Evolutionary conservation across 495 filamentous ascomycete species (phyloP), one percentile per base, ranked within the genome.

Genomic region (Cladorrhinum samala): DNA sequence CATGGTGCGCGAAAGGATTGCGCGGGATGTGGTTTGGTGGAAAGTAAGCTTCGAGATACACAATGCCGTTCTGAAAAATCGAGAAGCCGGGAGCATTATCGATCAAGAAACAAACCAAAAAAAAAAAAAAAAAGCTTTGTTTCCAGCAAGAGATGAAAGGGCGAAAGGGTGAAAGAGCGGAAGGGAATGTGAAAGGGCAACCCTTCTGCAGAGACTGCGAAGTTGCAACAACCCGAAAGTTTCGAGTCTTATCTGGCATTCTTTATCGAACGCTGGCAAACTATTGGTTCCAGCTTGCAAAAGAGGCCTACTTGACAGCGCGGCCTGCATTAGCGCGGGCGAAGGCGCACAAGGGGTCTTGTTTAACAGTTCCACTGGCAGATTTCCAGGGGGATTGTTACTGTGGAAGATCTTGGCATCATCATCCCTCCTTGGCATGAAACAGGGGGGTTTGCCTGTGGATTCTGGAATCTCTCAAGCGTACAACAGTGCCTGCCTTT

Each of bases 41-140:
- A 33, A 20, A 39, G 14, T 48, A 49, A 51, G 25, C 36, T 13
- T 45, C 18, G 44, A 24, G 8, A n/a, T n/a, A 9, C 23, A 6
- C 13, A 43, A 17, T 23, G 43, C 45, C 11, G 50, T 33, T 18
- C 33, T 9, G 9, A 55, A 24, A n/a, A 50, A 11, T 1, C 56
- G 33, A 4, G 46, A 27, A 9, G 48, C 20, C 14, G 40, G 25
- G 33, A 55, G 42, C 46, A 46, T 55, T n/a, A n/a, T 33, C 11
- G 27, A 33, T n/a, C n/a, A n/a, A n/a, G n/a, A n/a, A n/a, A n/a
- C n/a, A n/a, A n/a, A n/a, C n/a, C n/a, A n/a, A n/a, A n/a, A n/a
- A n/a, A n/a, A n/a, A n/a, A n/a, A n/a, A n/a, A n/a, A n/a, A n/a
- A n/a, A n/a, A n/a, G n/a, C n/a, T n/a, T n/a, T n/a, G n/a, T n/a